Percentiles rank a stretch among this genome's conserved stretches.
phyloP scores from a whole-genome alignment of 1,139 yeast species.

The Debaryomyces singareniensis region DNA sequence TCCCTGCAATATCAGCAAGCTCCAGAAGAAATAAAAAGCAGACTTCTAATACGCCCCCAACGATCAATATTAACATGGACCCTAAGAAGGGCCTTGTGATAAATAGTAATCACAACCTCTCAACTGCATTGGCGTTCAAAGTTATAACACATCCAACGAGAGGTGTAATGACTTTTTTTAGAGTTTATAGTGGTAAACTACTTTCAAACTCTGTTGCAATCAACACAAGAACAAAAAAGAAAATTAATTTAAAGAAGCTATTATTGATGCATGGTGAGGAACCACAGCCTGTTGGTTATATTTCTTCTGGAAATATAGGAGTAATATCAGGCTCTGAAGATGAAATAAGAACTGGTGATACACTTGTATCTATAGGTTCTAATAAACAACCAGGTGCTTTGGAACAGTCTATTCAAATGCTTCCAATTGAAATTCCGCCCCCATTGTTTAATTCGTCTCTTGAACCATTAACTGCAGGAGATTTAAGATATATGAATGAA shows the following conservation, averaged over 20 bases:
- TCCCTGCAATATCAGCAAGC: conserved; percentile 46
- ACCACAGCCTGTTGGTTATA: conserved; percentile 60
- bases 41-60: conserved; percentile 7
- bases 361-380: conserved; percentile 55
- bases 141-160: conserved; percentile 79
- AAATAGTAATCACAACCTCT: conserved; percentile 48
- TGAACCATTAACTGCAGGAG: conserved; percentile 82
- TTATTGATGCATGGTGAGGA: conserved; percentile 85
- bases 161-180: conserved; percentile 78
- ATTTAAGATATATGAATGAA: conserved; percentile 59
- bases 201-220: conserved; percentile 54
- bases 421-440: conserved; percentile 83
- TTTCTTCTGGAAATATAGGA: conserved; percentile 82
- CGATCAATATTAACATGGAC: conserved; percentile 30
- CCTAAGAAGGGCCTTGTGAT: conserved; percentile 43
- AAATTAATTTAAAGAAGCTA: conserved; percentile 60
- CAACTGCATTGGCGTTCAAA: conserved; percentile 87
- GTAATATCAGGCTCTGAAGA: conserved; percentile 72
- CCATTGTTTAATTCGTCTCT: conserved; percentile 86
- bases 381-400: conserved; percentile 43
- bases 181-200: conserved; percentile 81
- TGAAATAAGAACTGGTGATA: conserved; percentile 84
- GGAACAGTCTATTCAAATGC: conserved; percentile 49
- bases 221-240: conserved; percentile 66
- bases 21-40: conserved; percentile 10